Base-by-base conservation (phyloP, 352 stramenopile species). In the Phytophthora meadii region DNA sequence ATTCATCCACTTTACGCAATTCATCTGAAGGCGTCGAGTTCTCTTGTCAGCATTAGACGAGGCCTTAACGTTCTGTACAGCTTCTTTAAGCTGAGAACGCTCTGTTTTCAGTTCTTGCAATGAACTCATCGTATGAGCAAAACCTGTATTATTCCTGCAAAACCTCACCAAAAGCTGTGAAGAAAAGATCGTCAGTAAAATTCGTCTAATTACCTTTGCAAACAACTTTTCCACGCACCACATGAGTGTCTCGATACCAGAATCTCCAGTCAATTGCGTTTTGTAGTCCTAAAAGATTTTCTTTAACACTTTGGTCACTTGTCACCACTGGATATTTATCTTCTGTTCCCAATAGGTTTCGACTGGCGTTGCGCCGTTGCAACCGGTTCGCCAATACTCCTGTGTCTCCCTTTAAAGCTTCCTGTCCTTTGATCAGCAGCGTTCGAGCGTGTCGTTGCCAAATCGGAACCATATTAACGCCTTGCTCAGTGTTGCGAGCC, bases 1-100 rank as follows among this genome's bases (percentile, higher is more conserved):
- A 46, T 92, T 92, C 65, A 92, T 82, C 77, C 77, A 90, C 3
- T 70, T 72, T 12, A 90, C 65, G 39, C 83, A 90, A 55, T 86
- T 84, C 83, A 92, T 88, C 44, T 89, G 79, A 50, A 82, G 56
- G 37, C 76, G 67, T 3, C 83, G 77, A 42, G 70, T 63, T 8
- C 75, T 46, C 53, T 89, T 92, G 30, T 89, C 76, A n/a, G 54
- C 74, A 34, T 89, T 65, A 27, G 65, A 59, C 10, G 72, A 76
- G 36, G 53, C 68, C 46, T 87, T 87, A 15, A 65, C 63, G 25
- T 56, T 59, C 59, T 90, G 77, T 30, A 89, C 64, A 14, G 84
- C 63, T 41, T 86, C 76, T 44, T 76, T 77, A 12, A 92, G 65
- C 27, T 88, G 75, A 1, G 44, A 66, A 0, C 78, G 69, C 51